A percentile compares a stretch with the other conserved stretches of the same genome.
Conservation (phyloP, 2,329 filamentous ascomycete genomes). For the Aspergillus clavatus region DNA sequence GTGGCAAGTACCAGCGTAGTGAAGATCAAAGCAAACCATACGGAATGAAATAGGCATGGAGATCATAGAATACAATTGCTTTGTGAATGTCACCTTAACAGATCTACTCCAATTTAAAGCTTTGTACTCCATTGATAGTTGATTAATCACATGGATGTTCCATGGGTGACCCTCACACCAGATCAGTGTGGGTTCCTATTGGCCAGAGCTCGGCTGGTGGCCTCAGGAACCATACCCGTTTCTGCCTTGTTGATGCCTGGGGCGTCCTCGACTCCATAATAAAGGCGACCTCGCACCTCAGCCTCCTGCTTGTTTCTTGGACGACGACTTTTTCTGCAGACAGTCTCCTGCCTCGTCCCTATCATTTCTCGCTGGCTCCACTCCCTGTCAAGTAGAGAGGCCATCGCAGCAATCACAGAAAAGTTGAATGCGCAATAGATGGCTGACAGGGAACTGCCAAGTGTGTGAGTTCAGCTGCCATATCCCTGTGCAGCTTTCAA, state of each 20-base stretch:
- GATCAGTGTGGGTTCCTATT: constrained; percentile 7
- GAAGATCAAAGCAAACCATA: constrained; percentile 30
- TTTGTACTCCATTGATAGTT: neutral
- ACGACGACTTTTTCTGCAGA: constrained; percentile 29
- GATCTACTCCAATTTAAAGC: too few relatives aligned
- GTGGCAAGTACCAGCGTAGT: constrained; percentile 30
- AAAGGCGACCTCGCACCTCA: constrained; percentile 19
- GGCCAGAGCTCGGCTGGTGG: constrained; percentile 3
- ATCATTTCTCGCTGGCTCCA: constrained; percentile 17
- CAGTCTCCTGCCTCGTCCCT: constrained; percentile 20
- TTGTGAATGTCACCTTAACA: neutral
- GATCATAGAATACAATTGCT: neutral
- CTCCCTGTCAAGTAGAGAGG: constrained; percentile 13
- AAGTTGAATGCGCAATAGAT: constrained; percentile 16
- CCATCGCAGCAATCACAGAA: constrained; percentile 9
- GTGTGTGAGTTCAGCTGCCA: constrained; percentile 24
- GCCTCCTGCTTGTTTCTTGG: constrained; percentile 30
- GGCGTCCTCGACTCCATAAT: constrained; percentile 18
- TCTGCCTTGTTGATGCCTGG: constrained; percentile 30
- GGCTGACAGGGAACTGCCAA: constrained; percentile 19
- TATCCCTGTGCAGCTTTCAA: constrained; percentile 3
- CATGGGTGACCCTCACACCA: neutral
- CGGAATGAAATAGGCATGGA: constrained; percentile 25
- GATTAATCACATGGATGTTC: neutral
- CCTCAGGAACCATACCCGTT: constrained; percentile 20